These are phyloP conservation scores for Gymnopilus dilepis DNA, from an alignment of 768 basidiomycete genomes.

Conservation along the genomic window DNA sequence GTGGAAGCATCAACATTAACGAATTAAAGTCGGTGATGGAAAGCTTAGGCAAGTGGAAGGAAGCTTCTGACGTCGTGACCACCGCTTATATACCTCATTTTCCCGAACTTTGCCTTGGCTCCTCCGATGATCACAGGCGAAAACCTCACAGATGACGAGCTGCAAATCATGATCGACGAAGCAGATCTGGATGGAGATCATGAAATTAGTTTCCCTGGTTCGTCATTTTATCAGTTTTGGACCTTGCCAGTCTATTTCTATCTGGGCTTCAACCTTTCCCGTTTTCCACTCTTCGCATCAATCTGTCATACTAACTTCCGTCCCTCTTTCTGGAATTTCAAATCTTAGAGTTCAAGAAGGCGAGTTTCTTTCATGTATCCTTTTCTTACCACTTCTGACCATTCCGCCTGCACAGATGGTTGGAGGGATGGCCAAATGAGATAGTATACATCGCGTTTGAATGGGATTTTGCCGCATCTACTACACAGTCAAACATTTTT, in stretches of 20 bases:
- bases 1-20: slow-evolving; percentile 84
- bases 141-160: slow-evolving; percentile 76
- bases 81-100: not conserved
- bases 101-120: not conserved
- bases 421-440: slow-evolving; percentile 7
- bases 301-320: too few relatives aligned
- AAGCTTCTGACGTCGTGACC: slow-evolving; percentile 22
- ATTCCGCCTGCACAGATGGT: slow-evolving; percentile 1
- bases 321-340: too few relatives aligned
- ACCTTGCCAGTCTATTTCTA: not conserved
- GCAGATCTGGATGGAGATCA: slow-evolving; percentile 87
- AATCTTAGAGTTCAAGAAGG: slow-evolving; percentile 75
- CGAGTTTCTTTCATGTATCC: slow-evolving; percentile 22
- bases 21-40: slow-evolving; percentile 94
- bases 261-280: not conserved
- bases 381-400: not conserved
- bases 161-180: slow-evolving; percentile 91
- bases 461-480: too few relatives aligned
- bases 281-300: not conserved
- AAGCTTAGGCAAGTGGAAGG: slow-evolving; percentile 63
- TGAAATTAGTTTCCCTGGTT: slow-evolving; percentile 80
- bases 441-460: too few relatives aligned
- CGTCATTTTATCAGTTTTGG: slow-evolving; percentile 20
- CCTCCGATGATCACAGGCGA: slow-evolving; percentile 52
- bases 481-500: too few relatives aligned